These are phyloP conservation scores for Pichia manshurica DNA, from an alignment of 805 yeast species.

Conservation along the genomic window DNA sequence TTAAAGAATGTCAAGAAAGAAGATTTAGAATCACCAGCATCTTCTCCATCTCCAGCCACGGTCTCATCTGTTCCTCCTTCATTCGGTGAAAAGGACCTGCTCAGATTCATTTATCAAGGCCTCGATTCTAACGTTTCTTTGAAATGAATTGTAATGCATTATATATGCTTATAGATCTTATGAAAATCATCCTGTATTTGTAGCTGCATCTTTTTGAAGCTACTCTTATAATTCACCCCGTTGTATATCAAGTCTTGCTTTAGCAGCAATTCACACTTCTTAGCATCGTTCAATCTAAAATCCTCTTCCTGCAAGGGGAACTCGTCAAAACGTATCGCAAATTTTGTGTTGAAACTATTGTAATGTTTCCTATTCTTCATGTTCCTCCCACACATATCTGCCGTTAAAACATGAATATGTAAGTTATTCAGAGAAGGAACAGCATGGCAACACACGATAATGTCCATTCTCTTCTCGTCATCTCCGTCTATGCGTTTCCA, in stretches of 20 bases:
- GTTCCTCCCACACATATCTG: conserved; percentile 49
- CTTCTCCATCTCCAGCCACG: background rate
- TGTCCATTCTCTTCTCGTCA: conserved; percentile 29
- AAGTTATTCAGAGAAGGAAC: conserved; percentile 64
- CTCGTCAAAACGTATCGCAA: conserved; percentile 52
- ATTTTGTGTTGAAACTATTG: conserved; percentile 61
- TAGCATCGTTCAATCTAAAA: conserved; percentile 35
- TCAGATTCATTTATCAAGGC: conserved; percentile 44
- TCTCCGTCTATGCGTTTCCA: conserved; percentile 14
- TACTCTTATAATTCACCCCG: conserved; percentile 34
- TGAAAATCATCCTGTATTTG: conserved; percentile 37
- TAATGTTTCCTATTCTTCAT: conserved; percentile 63
- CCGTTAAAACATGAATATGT: conserved; percentile 68
- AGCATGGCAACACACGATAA: conserved; percentile 58
- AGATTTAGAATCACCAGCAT: background rate
- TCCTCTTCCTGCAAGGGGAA: conserved; percentile 41
- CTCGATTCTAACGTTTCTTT: conserved; percentile 18
- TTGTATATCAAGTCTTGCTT: conserved; percentile 36
- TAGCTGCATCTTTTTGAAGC: conserved; percentile 37
- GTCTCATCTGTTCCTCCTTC: background rate
- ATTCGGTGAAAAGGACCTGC: conserved; percentile 32
- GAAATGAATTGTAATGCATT: background rate
- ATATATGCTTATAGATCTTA: conserved; percentile 4
- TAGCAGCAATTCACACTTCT: conserved; percentile 19
- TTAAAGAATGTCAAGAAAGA: conserved; percentile 5